A percentile compares a stretch with the other conserved stretches of the same genome.
Evolutionary conservation across 345 rosid genomes (phyloP).

Genomic region (Eucalyptus coolabah): DNA sequence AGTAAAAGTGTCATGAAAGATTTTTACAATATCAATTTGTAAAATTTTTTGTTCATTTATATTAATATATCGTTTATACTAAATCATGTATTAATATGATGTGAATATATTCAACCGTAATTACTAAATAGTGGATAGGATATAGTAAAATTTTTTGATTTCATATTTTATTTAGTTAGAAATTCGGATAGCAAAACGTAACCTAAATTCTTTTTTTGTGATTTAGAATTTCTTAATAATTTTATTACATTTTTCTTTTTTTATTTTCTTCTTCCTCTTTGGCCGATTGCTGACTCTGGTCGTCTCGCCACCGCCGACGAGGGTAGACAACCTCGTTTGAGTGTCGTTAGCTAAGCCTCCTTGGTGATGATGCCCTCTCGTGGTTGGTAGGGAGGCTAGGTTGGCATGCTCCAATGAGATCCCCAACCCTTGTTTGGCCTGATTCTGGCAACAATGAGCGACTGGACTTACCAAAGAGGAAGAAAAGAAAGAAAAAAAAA

Average conservation of each 20-base stretch:
- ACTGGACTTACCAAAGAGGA: rapidly evolving
- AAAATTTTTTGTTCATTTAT: too few relatives aligned
- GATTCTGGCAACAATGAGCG: too few relatives aligned
- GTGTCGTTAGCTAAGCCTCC: rapidly evolving
- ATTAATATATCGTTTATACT: too few relatives aligned
- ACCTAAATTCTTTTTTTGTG: too few relatives aligned
- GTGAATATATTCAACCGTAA: rapidly evolving
- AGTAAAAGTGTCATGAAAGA: rapidly evolving
- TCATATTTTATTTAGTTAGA: rapidly evolving
- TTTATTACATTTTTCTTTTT: too few relatives aligned
- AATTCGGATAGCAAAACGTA: rapidly evolving
- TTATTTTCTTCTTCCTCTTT: too few relatives aligned
- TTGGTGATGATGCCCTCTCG: rapidly evolving
- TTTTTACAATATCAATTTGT: too few relatives aligned
- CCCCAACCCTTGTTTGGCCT: rapidly evolving
- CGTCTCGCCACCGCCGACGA: rapidly evolving
- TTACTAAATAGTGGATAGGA: rapidly evolving
- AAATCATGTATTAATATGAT: too few relatives aligned
- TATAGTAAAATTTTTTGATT: rapidly evolving
- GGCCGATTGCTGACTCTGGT: rapidly evolving
- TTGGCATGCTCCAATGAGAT: too few relatives aligned
- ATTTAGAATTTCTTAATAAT: too few relatives aligned
- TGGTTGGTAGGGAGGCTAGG: rapidly evolving
- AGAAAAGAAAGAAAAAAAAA: rapidly evolving
- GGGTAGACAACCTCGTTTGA: rapidly evolving